Conservation (phyloP, 345 rosid genomes). For the Sisymbrium altissimum region DNA sequence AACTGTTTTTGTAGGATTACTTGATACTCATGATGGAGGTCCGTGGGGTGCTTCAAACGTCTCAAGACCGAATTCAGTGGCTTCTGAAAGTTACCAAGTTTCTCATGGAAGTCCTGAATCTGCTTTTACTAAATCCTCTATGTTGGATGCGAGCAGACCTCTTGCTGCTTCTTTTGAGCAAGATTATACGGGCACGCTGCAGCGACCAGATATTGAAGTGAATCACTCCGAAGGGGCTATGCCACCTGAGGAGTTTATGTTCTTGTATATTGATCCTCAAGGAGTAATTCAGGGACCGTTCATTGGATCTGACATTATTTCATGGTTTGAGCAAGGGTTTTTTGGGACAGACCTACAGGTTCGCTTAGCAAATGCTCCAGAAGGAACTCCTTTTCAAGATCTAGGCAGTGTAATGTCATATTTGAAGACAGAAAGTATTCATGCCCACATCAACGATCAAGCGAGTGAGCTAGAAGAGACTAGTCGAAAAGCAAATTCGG, state of each 20-base stretch:
- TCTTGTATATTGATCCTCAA: slow-evolving; percentile 85
- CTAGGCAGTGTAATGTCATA: slow-evolving; percentile 68
- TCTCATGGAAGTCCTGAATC: slow-evolving; percentile 28
- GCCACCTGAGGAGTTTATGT: slow-evolving; percentile 58
- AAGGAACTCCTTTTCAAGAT: slow-evolving; percentile 66
- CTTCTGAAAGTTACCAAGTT: slow-evolving; percentile 17
- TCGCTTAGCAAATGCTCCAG: slow-evolving; percentile 67
- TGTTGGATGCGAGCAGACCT: slow-evolving; percentile 20
- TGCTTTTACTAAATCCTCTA: slow-evolving; percentile 21
- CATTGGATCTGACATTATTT: slow-evolving; percentile 67
- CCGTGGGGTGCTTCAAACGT: slow-evolving; percentile 4
- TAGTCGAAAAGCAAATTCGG: slow-evolving; percentile 39
- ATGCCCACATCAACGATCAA: slow-evolving; percentile 20
- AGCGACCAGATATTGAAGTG: slow-evolving; percentile 22
- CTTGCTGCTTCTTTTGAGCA: slow-evolving; percentile 35
- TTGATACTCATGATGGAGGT: slow-evolving; percentile 13
- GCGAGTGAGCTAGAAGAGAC: slow-evolving; percentile 40
- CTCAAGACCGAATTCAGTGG: slow-evolving; percentile 5
- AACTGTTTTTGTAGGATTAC: slow-evolving; percentile 18
- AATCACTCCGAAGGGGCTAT: slow-evolving; percentile 25
- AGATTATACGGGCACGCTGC: slow-evolving; percentile 22
- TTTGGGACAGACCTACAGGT: slow-evolving; percentile 83
- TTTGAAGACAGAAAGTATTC: slow-evolving; percentile 36
- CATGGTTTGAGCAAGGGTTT: slow-evolving; percentile 92
- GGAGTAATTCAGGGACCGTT: slow-evolving; percentile 85